Base-by-base conservation (phyloP, 805 yeast species). In the Starmerella kuoi region DNA sequence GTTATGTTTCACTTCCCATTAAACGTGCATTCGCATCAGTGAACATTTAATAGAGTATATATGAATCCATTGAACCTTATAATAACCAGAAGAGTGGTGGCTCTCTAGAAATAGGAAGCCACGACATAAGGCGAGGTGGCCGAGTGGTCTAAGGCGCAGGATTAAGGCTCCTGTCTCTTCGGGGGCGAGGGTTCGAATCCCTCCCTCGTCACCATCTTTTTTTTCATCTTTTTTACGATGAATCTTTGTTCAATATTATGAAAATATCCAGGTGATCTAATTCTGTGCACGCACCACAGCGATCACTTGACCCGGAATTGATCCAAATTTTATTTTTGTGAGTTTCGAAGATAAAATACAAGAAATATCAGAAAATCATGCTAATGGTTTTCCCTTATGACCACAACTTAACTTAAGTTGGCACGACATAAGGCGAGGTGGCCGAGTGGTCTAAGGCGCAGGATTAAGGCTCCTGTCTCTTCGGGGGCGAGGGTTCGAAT, bases 381-480 rank as follows among this genome's bases (percentile, higher is more conserved):
- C n/a, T n/a, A n/a, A n/a, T n/a, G n/a, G n/a, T n/a, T n/a, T n/a
- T n/a, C n/a, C n/a, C n/a, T n/a, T n/a, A n/a, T n/a, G n/a, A 25
- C 28, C 28, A 25, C 28, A 9, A 9, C 28, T 25, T 11, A n/a
- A n/a, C n/a, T n/a, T n/a, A n/a, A n/a, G n/a, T n/a, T n/a, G 28
- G 14, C 28, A 33, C 37, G 4, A n/a, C 26, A 7, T 33, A 33
- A 14, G 53, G 53, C 51, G 51, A 48, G 46, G 52, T 47, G 52
- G 48, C 50, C 53, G 51, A 49, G 53, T 49, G 53, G 53, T 49
- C 52, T 49, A 49, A 49, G 53, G 53, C 51, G 53, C 51, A 48
- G 49, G 53, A 49, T 49, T 49, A 49, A 49, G 51, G 51, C 51
- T 49, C 53, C 51, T 48, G 51, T 47, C 51, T 48, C 48, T 48